Conservation (phyloP, 2,329 filamentous ascomycete species). For the Pyrenochaeta sp. region DNA sequence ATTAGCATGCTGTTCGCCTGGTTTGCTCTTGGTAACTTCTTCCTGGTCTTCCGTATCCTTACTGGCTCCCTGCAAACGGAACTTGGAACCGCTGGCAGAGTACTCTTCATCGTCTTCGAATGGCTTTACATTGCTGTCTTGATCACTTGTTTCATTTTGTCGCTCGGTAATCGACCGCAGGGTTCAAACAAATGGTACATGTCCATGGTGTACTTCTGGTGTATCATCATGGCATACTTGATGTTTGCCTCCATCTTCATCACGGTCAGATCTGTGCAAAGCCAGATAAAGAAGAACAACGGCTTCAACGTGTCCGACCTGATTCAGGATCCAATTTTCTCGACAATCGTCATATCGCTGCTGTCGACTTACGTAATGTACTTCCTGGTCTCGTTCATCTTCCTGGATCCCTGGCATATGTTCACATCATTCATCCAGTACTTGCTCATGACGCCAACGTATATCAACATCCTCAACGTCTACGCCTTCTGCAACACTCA, state of each 20-base stretch:
- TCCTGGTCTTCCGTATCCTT: slow-evolving; percentile 96
- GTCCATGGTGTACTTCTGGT: slow-evolving; percentile 99
- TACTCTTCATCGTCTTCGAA: slow-evolving; percentile 89
- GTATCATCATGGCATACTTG: slow-evolving; percentile 87
- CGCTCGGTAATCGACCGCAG: slow-evolving; percentile 91
- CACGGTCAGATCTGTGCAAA: slow-evolving; percentile 83
- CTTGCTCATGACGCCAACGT: slow-evolving; percentile 90
- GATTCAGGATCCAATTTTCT: slow-evolving; percentile 88
- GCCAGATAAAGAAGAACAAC: slow-evolving; percentile 66
- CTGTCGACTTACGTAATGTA: slow-evolving; percentile 93
- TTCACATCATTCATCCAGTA: slow-evolving; percentile 94
- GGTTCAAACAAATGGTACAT: slow-evolving; percentile 94
- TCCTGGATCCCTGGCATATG: slow-evolving; percentile 99
- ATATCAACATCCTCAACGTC: slow-evolving; percentile 98
- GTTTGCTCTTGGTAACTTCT: slow-evolving; percentile 99
- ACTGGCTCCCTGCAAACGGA: slow-evolving; percentile 84
- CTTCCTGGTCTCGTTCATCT: slow-evolving; percentile 88
- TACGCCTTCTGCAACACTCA: slow-evolving; percentile 99
- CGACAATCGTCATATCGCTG: slow-evolving; percentile 91
- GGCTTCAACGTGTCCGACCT: slow-evolving; percentile 76
- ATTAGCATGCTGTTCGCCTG: slow-evolving; percentile 98
- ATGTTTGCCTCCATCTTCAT: slow-evolving; percentile 96
- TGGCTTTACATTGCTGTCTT: slow-evolving; percentile 94
- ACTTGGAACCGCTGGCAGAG: slow-evolving; percentile 77
- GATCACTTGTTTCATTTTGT: slow-evolving; percentile 92